phyloP scores from a whole-genome alignment of 1,284 basidiomycete genomes.

The Ceratobasidium sp. region DNA sequence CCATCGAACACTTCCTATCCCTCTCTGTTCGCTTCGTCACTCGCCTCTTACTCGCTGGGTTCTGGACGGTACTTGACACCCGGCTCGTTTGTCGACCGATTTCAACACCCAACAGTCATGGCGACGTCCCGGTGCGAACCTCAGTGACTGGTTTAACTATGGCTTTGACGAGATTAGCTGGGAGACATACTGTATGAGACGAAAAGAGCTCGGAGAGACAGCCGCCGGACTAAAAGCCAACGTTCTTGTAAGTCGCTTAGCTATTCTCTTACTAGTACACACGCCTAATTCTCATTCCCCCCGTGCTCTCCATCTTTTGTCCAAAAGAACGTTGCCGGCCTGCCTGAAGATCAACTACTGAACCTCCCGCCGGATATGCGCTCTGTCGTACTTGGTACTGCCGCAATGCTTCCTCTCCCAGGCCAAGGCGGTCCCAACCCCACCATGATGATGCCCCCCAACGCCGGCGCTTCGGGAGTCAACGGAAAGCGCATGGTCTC shows the following conservation, averaged over 20 bases:
- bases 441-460: constrained; percentile 52
- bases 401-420: constrained; percentile 72
- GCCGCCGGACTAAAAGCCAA: constrained; percentile 82
- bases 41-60: background rate
- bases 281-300: background rate
- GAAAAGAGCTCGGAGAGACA: constrained; percentile 83
- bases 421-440: constrained; percentile 58
- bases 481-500: constrained; percentile 58
- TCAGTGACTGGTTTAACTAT: constrained; percentile 99
- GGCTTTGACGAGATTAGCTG: constrained; percentile 98
- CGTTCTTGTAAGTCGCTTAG: constrained; percentile 57
- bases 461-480: constrained; percentile 63
- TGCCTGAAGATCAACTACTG: constrained; percentile 80
- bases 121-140: constrained; percentile 91
- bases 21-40: background rate
- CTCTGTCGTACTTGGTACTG: constrained; percentile 80
- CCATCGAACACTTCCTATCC: background rate
- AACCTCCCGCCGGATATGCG: constrained; percentile 79
- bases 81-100: background rate
- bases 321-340: constrained; percentile 77
- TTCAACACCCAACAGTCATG: constrained; percentile 61
- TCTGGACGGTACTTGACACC: background rate
- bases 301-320: no score
- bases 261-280: background rate
- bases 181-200: constrained; percentile 90